Percentiles rank a stretch among this genome's conserved stretches.
phyloP scores from a whole-genome alignment of 1,284 basidiomycete species.

The Volvariella surrecta region DNA sequence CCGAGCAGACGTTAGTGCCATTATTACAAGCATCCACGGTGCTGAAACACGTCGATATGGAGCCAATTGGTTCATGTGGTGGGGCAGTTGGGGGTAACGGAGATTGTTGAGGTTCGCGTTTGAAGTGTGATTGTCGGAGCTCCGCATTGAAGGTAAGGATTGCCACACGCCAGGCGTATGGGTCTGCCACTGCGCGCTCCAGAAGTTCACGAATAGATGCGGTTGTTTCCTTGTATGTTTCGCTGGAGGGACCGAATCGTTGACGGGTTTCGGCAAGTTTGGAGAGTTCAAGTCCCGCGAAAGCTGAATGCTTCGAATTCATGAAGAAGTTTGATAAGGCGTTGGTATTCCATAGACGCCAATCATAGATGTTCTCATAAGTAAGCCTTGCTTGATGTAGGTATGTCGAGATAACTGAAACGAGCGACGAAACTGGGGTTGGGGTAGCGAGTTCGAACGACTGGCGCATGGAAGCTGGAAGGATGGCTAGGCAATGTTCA shows the following conservation, averaged over 20 bases:
- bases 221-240: constrained; percentile 41
- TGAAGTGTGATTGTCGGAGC: constrained; percentile 14
- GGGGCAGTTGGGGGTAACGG: constrained; percentile 40
- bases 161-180: constrained; percentile 36
- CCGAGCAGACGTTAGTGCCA: constrained; percentile 58
- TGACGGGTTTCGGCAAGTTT: constrained; percentile 39
- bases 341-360: constrained; percentile 31
- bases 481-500: constrained; percentile 28
- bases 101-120: constrained; percentile 35
- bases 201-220: constrained; percentile 36
- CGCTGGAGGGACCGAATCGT: constrained; percentile 39
- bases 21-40: constrained; percentile 48
- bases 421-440: constrained; percentile 26
- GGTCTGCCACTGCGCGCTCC: constrained; percentile 27
- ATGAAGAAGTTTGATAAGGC: constrained; percentile 44
- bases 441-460: constrained; percentile 31
- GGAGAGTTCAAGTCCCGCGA: constrained; percentile 54
- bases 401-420: constrained; percentile 45
- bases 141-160: constrained; percentile 37
- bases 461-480: constrained; percentile 37
- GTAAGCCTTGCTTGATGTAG: constrained; percentile 46
- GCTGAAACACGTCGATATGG: constrained; percentile 56
- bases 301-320: constrained; percentile 30
- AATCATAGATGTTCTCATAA: constrained; percentile 46
- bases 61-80: constrained; percentile 48